phyloP scores from a whole-genome alignment of 2,329 filamentous ascomycete genomes.

The Herpotrichia juniperi region DNA sequence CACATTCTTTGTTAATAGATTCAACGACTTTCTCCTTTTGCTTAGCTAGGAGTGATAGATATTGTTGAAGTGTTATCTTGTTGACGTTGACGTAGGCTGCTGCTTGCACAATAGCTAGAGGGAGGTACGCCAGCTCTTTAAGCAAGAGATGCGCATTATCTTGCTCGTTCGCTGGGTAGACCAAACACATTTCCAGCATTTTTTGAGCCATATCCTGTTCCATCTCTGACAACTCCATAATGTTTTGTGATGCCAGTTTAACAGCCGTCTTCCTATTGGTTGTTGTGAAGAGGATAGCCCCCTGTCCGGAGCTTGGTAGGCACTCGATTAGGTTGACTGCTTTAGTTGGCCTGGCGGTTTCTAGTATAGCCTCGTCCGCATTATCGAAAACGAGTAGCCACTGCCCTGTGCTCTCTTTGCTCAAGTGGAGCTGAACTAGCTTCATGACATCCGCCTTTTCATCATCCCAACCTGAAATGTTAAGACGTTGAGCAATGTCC shows the following conservation, averaged over 20 bases:
- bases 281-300: constrained; percentile 14
- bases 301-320: constrained; percentile 11
- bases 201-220: constrained; percentile 1
- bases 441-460: constrained; percentile 20
- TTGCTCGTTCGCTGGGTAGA: constrained; percentile 3
- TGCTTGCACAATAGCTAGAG: constrained; percentile 28
- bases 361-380: constrained; percentile 14
- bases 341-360: neutral
- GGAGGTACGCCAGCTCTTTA: constrained; percentile 43
- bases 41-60: constrained; percentile 36
- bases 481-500: constrained; percentile 16
- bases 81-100: constrained; percentile 48
- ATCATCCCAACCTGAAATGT: constrained; percentile 11
- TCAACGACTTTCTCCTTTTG: constrained; percentile 44
- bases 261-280: constrained; percentile 6
- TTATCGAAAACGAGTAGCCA: constrained; percentile 17
- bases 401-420: constrained; percentile 13
- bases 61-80: constrained; percentile 31
- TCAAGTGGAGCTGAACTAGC: constrained; percentile 22
- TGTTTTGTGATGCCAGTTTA: constrained; percentile 7
- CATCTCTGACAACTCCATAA: constrained; percentile 11
- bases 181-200: constrained; percentile 7
- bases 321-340: constrained; percentile 10
- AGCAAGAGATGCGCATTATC: neutral
- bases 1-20: constrained; percentile 22